These are phyloP conservation scores for Coemansia sp. DNA, from an alignment of 192 early-diverging fungal species.

Conservation along the genomic window DNA sequence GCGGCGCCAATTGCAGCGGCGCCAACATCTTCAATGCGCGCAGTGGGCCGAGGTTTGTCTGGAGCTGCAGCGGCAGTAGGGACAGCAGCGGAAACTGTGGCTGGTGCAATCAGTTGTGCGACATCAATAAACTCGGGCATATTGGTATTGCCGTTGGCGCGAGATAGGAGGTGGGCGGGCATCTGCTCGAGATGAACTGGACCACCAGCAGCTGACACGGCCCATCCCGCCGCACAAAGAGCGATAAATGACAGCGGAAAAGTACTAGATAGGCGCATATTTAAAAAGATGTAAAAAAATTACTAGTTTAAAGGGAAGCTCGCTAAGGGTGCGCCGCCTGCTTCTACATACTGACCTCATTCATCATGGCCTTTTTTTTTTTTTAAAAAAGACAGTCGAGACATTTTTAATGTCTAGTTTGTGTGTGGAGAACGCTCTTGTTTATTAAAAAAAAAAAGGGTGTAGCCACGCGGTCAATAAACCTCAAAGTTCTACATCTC, in stretches of 20 bases:
- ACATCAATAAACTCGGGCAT: slow-evolving; percentile 29
- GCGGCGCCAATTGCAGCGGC: slow-evolving; percentile 4
- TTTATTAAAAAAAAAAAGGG: not conserved
- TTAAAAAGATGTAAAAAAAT: slow-evolving; percentile 8
- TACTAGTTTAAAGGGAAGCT: not conserved
- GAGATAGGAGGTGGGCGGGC: slow-evolving; percentile 13
- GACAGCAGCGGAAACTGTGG: not conserved
- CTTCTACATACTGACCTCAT: too few species aligned
- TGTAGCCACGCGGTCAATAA: not conserved
- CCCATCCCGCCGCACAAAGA: not conserved
- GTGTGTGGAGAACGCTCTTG: not conserved
- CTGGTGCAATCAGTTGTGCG: slow-evolving; percentile 14
- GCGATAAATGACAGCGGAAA: not conserved
- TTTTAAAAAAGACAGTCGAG: not conserved
- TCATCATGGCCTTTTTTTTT: not conserved
- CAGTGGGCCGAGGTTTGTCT: slow-evolving; percentile 25
- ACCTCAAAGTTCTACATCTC: not conserved
- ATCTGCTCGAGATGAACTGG: not conserved
- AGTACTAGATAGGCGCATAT: not conserved
- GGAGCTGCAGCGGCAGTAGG: not conserved
- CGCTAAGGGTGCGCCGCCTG: not conserved
- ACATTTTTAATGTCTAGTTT: not conserved
- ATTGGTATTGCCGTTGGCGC: slow-evolving; percentile 19
- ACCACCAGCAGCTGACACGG: not conserved
- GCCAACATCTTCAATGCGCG: slow-evolving; percentile 22